A percentile compares a stretch with the other conserved stretches of the same genome.
These are phyloP conservation scores for Torulaspora pretoriensis DNA, from an alignment of 1,139 yeast genomes.

Conservation along the genomic window DNA sequence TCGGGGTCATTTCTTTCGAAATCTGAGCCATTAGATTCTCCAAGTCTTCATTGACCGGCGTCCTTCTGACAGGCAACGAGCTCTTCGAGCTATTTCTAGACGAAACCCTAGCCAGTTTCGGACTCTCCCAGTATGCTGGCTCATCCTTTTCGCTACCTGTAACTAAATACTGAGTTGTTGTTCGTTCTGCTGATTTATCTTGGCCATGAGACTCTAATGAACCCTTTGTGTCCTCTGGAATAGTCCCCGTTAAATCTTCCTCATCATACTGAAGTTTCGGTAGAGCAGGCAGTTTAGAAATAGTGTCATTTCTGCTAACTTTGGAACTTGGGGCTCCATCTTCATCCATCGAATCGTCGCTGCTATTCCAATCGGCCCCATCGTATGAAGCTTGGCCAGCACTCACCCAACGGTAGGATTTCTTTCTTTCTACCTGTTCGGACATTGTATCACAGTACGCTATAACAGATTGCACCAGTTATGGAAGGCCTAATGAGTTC, in stretches of 20 bases:
- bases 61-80: conserved; percentile 10
- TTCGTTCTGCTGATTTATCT: background rate
- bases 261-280: conserved; percentile 19
- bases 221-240: background rate
- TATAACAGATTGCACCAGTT: too few species aligned
- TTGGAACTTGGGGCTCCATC: conserved; percentile 9
- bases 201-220: background rate
- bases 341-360: conserved; percentile 21
- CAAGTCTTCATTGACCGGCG: conserved; percentile 29
- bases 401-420: conserved; percentile 62
- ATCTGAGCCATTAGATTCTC: conserved; percentile 33
- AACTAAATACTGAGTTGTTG: background rate
- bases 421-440: conserved; percentile 48
- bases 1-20: conserved; percentile 34
- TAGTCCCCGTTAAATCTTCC: background rate
- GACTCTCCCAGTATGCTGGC: background rate
- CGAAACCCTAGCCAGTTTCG: conserved; percentile 4
- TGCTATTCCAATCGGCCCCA: conserved; percentile 53
- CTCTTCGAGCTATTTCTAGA: conserved; percentile 13
- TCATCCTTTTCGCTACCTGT: background rate
- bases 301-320: conserved; percentile 13
- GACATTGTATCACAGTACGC: conserved; percentile 11
- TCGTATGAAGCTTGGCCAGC: conserved; percentile 52
- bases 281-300: conserved; percentile 17
- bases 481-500: background rate